A percentile compares a stretch with the other conserved stretches of the same genome.
phyloP scores from a whole-genome alignment of 1,284 basidiomycete genomes.

The Thecaphora thlaspeos region DNA sequence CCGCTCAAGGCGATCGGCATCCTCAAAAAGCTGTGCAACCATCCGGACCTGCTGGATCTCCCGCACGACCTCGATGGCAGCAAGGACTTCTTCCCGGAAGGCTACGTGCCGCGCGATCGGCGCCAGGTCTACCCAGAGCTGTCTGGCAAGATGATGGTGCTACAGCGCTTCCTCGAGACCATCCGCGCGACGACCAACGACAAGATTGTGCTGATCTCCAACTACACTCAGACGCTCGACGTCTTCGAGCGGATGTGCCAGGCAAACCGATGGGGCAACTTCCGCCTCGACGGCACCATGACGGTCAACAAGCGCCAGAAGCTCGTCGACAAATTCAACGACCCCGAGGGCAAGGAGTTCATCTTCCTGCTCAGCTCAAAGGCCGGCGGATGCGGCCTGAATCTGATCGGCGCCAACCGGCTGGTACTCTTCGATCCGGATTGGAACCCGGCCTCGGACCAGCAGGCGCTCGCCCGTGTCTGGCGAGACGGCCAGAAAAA shows the following conservation, averaged over 20 bases:
- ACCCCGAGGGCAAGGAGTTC: constrained; percentile 91
- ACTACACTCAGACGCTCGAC: constrained; percentile 96
- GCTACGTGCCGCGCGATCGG: constrained; percentile 65
- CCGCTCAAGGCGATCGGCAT: constrained; percentile 96
- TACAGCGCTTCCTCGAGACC: constrained; percentile 65
- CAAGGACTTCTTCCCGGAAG: constrained; percentile 79
- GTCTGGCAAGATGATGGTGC: constrained; percentile 70
- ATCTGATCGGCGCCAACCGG: constrained; percentile 94
- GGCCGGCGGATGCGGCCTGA: constrained; percentile 97
- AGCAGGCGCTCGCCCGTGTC: constrained; percentile 95
- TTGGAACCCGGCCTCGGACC: constrained; percentile 98
- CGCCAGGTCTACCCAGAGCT: constrained; percentile 44
- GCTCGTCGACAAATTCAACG: constrained; percentile 94
- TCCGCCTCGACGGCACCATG: constrained; percentile 92
- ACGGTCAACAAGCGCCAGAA: constrained; percentile 91
- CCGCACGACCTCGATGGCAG: constrained; percentile 83
- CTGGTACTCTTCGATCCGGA: constrained; percentile 96
- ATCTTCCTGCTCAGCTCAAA: constrained; percentile 97
- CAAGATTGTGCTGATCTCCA: constrained; percentile 98
- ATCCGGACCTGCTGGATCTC: constrained; percentile 87
- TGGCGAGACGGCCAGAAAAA: constrained; percentile 99
- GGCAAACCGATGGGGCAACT: constrained; percentile 76
- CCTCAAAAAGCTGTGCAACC: constrained; percentile 95
- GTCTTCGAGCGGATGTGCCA: constrained; percentile 61
- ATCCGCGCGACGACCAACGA: constrained; percentile 63